Percentiles rank a stretch among this genome's conserved stretches.
phyloP scores from a whole-genome alignment of 768 basidiomycete species.

The Lepiota brunneoincarnata region DNA sequence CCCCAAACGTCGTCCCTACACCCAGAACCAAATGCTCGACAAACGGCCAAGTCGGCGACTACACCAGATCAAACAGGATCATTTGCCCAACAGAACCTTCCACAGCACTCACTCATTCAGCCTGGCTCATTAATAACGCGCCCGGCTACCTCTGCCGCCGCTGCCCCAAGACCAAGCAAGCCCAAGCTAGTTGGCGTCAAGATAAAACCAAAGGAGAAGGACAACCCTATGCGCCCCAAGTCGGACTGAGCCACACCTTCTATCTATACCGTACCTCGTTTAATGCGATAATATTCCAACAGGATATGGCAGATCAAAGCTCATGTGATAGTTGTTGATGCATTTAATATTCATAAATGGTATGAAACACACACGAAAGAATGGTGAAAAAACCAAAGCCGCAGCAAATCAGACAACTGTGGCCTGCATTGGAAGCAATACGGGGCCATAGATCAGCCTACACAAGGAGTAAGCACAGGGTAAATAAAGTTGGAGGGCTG shows the following conservation, averaged over 20 bases:
- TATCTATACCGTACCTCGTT: background rate
- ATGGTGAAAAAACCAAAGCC: slow-evolving; percentile 15
- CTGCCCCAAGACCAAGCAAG: slow-evolving; percentile 4
- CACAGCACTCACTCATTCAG: slow-evolving; percentile 2
- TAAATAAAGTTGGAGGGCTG: background rate
- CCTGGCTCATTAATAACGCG: background rate
- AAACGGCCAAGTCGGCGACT: background rate
- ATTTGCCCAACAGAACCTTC: background rate
- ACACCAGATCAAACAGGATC: background rate
- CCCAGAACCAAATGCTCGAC: background rate
- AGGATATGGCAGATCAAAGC: background rate
- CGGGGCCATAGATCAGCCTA: slow-evolving; percentile 98
- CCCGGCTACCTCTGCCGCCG: background rate
- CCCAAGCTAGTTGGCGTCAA: slow-evolving; percentile 38
- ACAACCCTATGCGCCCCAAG: slow-evolving; percentile 13
- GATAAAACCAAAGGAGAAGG: slow-evolving; percentile 35
- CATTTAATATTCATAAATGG: slow-evolving; percentile 17
- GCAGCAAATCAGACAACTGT: slow-evolving; percentile 79
- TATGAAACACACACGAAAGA: slow-evolving; percentile 16
- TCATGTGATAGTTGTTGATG: background rate
- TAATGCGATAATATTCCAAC: slow-evolving; percentile 1
- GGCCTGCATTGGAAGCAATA: slow-evolving; percentile 98
- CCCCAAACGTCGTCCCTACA: slow-evolving; percentile 1
- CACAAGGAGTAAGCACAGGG: slow-evolving; percentile 6
- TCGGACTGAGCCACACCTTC: background rate